Conservation (phyloP, 164 flowering plant species). For the Magnolia sinica region DNA sequence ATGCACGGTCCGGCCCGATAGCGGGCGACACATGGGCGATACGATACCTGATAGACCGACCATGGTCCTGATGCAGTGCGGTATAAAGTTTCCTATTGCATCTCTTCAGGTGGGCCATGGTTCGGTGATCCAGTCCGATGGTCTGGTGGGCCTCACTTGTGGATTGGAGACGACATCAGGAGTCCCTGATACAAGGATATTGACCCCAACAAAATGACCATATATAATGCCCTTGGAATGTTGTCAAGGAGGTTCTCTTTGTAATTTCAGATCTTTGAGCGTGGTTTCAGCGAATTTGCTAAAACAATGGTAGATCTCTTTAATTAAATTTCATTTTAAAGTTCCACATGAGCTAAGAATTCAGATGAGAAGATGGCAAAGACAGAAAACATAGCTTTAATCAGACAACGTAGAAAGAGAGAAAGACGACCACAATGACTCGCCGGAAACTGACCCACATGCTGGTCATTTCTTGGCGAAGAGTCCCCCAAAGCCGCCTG, state of each 20-base stretch:
- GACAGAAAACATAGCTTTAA: neutral
- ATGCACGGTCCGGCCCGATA: too few species aligned
- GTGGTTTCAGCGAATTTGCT: neutral
- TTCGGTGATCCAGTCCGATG: too few species aligned
- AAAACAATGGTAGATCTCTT: neutral
- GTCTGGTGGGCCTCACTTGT: too few species aligned
- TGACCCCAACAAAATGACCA: too few species aligned
- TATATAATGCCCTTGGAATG: too few species aligned
- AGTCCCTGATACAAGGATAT: too few species aligned
- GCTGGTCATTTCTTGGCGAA: constrained; percentile 63
- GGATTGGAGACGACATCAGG: too few species aligned
- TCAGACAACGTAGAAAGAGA: neutral
- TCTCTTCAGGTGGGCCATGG: too few species aligned
- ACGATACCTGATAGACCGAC: too few species aligned
- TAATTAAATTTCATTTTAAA: neutral
- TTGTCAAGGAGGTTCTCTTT: neutral
- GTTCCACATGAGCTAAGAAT: neutral
- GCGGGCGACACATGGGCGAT: too few species aligned
- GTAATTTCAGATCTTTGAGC: neutral
- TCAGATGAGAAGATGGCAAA: neutral
- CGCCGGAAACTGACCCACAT: neutral
- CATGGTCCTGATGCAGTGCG: too few species aligned
- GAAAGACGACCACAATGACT: neutral
- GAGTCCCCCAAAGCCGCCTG: constrained; percentile 59
- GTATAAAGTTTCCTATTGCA: too few species aligned